phyloP scores from a whole-genome alignment of 177 flowering plant species.

The Viscum album region DNA sequence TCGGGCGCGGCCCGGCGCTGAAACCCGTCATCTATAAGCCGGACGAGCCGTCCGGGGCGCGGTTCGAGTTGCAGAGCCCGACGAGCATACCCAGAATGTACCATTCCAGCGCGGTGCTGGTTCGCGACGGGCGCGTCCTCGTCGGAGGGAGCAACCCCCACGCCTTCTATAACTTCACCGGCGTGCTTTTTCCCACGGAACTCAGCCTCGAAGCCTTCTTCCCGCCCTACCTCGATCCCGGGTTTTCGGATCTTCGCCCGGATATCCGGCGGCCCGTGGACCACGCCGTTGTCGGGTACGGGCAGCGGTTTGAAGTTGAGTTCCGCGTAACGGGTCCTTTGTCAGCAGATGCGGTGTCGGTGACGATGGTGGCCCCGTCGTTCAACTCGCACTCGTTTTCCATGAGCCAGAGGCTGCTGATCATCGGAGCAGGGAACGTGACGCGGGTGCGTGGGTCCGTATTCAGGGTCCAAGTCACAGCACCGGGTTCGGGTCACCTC shows the following conservation, averaged over 20 bases:
- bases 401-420: background rate
- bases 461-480: background rate
- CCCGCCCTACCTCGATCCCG: constrained; percentile 42
- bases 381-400: background rate
- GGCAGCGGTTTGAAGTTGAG: constrained; percentile 23
- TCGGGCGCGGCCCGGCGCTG: constrained; percentile 39
- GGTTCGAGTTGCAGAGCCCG: constrained; percentile 44
- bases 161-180: constrained; percentile 31
- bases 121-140: no score
- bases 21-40: constrained; percentile 44
- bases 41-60: constrained; percentile 15
- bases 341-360: no score
- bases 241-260: constrained; percentile 29
- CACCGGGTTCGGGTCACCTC: background rate
- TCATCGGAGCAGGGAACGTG: background rate
- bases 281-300: constrained; percentile 24
- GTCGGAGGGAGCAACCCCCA: no score
- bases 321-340: no score
- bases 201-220: constrained; percentile 63
- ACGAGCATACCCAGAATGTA: constrained; percentile 45
- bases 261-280: constrained; percentile 29
- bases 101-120: constrained; percentile 50
- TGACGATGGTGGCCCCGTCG: background rate
- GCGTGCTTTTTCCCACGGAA: constrained; percentile 61
- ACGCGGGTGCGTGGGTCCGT: background rate